Conservation (phyloP, 495 filamentous ascomycete genomes). For the Hypoxylon subgilvum region DNA sequence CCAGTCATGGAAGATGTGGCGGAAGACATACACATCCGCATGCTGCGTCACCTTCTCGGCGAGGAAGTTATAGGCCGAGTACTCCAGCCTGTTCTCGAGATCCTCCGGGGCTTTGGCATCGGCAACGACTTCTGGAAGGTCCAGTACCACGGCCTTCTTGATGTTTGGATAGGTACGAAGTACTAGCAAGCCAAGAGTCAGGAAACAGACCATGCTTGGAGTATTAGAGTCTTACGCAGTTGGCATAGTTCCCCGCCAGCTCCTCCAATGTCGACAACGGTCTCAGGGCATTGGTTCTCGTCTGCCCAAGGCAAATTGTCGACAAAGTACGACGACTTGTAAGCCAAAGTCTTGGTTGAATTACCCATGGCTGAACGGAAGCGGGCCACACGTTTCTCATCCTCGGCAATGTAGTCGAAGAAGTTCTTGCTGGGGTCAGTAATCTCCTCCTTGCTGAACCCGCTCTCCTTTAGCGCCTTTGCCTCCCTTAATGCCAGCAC, state of each 20-base stretch:
- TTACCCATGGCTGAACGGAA: slow-evolving; percentile 53
- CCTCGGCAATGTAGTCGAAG: slow-evolving; percentile 46
- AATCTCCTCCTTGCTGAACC: slow-evolving; percentile 7
- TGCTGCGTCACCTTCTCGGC: slow-evolving; percentile 52
- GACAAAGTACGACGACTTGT: slow-evolving; percentile 43
- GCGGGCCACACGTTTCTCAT: slow-evolving; percentile 42
- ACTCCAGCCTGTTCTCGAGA: slow-evolving; percentile 44
- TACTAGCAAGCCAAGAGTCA: slow-evolving; percentile 5
- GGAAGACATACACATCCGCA: slow-evolving; percentile 58
- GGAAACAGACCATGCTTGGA: background rate
- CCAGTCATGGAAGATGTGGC: slow-evolving; percentile 63
- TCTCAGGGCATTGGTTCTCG: slow-evolving; percentile 31
- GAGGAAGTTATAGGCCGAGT: slow-evolving; percentile 59
- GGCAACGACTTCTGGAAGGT: slow-evolving; percentile 29
- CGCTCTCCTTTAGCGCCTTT: slow-evolving; percentile 7
- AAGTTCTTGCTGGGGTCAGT: slow-evolving; percentile 38
- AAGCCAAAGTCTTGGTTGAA: slow-evolving; percentile 43
- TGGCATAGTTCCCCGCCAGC: slow-evolving; percentile 30
- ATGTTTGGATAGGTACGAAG: slow-evolving; percentile 36
- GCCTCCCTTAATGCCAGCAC: slow-evolving; percentile 23
- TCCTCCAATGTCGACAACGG: slow-evolving; percentile 56
- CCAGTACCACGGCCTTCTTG: slow-evolving; percentile 24
- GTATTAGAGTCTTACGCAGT: slow-evolving; percentile 9
- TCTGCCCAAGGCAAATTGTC: slow-evolving; percentile 47
- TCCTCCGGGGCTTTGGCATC: slow-evolving; percentile 40